These are phyloP conservation scores for Nicotiana paniculata DNA, from an alignment of 257 asterid genomes.

Conservation along the genomic window DNA sequence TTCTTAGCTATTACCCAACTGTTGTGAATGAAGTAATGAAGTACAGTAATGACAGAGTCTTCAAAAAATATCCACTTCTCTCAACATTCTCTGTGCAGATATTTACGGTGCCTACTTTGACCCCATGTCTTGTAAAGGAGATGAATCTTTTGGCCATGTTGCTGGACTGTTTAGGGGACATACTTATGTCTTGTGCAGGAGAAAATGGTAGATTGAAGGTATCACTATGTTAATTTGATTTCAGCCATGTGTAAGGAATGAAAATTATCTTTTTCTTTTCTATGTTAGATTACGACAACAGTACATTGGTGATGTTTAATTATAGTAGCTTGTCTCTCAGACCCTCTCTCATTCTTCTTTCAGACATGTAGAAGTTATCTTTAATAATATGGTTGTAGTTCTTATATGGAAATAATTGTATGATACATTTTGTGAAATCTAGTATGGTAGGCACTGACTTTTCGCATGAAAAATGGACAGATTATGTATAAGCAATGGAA, in stretches of 20 bases:
- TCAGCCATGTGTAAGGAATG: neutral
- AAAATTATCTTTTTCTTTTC: neutral
- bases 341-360: neutral
- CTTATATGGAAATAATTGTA: neutral
- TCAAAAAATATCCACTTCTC: conserved; percentile 52
- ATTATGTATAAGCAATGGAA: neutral
- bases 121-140: conserved; percentile 90
- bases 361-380: neutral
- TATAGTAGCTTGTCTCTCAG: neutral
- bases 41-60: conserved; percentile 47
- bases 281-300: neutral
- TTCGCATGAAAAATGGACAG: neutral
- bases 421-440: neutral
- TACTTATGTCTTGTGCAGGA: conserved; percentile 53
- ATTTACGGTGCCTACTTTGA: conserved; percentile 77
- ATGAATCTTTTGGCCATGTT: conserved; percentile 75
- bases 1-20: conserved; percentile 75
- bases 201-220: conserved; percentile 86
- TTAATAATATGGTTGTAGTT: neutral
- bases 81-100: conserved; percentile 92
- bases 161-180: conserved; percentile 65
- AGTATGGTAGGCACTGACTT: neutral
- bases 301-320: neutral
- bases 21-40: conserved; percentile 48
- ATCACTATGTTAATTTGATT: conserved; percentile 11